phyloP scores from a whole-genome alignment of 805 yeast species.

The Yarrowia bubula region DNA sequence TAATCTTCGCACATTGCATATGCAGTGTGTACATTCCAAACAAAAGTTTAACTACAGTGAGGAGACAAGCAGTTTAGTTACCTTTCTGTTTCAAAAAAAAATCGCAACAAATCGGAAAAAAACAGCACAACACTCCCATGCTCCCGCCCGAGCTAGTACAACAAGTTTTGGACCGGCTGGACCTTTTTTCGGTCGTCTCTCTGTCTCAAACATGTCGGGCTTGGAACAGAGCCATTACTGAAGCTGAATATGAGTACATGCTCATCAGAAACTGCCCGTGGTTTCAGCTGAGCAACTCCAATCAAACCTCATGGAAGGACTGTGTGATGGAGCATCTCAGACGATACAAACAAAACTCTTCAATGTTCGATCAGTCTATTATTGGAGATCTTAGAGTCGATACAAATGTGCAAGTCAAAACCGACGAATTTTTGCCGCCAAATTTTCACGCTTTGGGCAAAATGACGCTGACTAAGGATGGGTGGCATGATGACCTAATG shows the following conservation, averaged over 20 bases:
- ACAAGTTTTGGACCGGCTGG: neutral
- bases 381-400: neutral
- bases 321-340: neutral
- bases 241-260: neutral
- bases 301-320: neutral
- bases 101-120: neutral
- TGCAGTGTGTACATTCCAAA: slow-evolving; percentile 4
- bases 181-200: neutral
- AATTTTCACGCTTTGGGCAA: neutral
- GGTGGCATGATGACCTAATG: neutral
- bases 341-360: neutral
- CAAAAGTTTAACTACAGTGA: neutral
- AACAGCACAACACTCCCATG: neutral
- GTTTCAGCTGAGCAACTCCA: neutral
- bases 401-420: neutral
- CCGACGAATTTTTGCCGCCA: neutral
- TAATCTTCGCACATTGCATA: neutral
- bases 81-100: neutral
- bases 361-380: neutral
- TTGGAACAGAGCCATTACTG: neutral
- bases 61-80: neutral
- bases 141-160: slow-evolving; percentile 4
- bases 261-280: neutral
- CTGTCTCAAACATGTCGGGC: neutral
- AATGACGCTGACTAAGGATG: neutral